Evolutionary conservation across 2,329 filamentous ascomycete genomes (phyloP).

Genomic region (Stemphylium lycopersici): DNA sequence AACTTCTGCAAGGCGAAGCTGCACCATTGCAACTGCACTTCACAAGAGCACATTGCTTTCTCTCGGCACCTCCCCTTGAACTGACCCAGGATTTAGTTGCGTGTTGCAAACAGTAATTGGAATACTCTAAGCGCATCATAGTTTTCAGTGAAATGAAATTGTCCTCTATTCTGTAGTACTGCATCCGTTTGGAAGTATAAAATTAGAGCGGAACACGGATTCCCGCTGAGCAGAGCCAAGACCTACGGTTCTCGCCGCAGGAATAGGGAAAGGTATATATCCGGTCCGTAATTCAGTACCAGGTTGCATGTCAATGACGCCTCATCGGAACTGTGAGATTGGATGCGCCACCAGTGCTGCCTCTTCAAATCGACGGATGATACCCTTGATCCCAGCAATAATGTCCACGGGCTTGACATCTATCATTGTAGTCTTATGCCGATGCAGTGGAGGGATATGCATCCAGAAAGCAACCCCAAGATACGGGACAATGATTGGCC

Average conservation of each 20-base stretch:
- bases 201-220: neutral
- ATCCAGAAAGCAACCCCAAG: too few species aligned
- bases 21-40: neutral
- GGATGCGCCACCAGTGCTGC: constrained; percentile 3
- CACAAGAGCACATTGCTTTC: neutral
- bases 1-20: neutral
- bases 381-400: neutral
- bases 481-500: too few species aligned
- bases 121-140: too few species aligned
- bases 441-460: too few species aligned
- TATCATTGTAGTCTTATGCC: neutral
- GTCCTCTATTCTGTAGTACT: neutral
- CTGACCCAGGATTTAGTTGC: neutral
- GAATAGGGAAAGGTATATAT: neutral
- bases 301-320: constrained; percentile 9
- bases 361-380: neutral
- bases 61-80: neutral
- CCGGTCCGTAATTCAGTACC: neutral
- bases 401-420: neutral
- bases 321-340: constrained; percentile 8
- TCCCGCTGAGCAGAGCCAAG: constrained; percentile 1
- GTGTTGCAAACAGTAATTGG: neutral
- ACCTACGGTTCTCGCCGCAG: constrained; percentile 5
- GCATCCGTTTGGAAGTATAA: neutral
- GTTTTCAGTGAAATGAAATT: too few species aligned